Base-by-base conservation (phyloP, 2,329 filamentous ascomycete genomes). In the Aspergillus sp. region DNA sequence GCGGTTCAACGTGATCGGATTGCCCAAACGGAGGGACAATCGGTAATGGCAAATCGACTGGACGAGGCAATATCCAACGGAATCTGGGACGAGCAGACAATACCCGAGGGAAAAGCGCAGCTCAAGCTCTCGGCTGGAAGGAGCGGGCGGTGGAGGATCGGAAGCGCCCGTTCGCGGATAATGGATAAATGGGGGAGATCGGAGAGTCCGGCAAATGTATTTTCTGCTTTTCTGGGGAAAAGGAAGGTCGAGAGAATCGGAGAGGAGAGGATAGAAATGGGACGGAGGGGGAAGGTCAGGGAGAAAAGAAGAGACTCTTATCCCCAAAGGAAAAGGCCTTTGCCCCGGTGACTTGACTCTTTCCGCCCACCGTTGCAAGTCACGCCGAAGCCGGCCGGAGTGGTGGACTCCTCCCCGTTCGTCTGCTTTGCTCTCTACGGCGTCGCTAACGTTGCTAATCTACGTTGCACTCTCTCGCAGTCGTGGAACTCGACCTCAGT, bases 111-210 rank as follows among this genome's bases (percentile, higher is more conserved):
- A 69, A 68, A 62, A 66, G 62, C 39, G 55, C 22, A 52, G 22
- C 49, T 32, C 4, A n/a, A 42, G 14, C 42, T 60, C 66, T 73
- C 73, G 71, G 72, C 65, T 73, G 72, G 73, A 74, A 67, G 72
- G 72, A 73, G 52, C 29, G 54, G 59, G 59, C 58, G 58, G 70
- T 71, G 72, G 70, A 73, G 68, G 67, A n/a, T n/a, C 36, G 36
- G 36, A 36, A 42, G 36, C 36, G 14, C 36, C 36, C 36, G 36
- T 59, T 55, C 47, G 22, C 61, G 58, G 59, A 56, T 49, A 52
- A 61, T 32, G 24, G 11, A 57, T 29, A n/a, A 45, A 29, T 61
- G 63, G 65, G 60, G 63, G 60, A 65, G 63, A 67, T 62, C 65
- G 66, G 65, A 69, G 52, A 60, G 54, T 51, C 45, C 58, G 59